Conservation (phyloP, 495 filamentous ascomycete genomes). For the Corynascus novoguineensis region DNA sequence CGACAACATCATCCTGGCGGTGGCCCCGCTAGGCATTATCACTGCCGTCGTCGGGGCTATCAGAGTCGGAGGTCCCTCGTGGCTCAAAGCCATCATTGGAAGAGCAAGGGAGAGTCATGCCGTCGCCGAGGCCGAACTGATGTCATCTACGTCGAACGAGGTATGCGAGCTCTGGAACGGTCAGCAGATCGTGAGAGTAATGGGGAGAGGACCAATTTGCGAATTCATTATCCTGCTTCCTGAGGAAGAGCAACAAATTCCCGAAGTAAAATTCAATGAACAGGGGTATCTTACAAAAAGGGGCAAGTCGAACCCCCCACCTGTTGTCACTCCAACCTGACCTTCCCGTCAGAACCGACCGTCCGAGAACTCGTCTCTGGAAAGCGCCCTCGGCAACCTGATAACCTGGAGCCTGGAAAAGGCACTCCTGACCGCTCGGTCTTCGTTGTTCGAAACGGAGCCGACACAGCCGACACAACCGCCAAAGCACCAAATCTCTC, state of each 20-base stretch:
- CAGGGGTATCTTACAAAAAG: neutral
- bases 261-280: neutral
- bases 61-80: neutral
- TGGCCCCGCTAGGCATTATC: neutral
- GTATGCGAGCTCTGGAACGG: slow-evolving; percentile 1
- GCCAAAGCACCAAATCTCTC: slow-evolving; percentile 1
- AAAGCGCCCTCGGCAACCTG: neutral
- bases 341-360: neutral
- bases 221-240: neutral
- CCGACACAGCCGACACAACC: too few species aligned
- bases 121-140: neutral
- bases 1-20: neutral
- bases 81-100: neutral
- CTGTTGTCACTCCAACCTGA: neutral
- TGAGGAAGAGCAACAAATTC: neutral
- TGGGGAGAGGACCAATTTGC: neutral
- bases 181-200: neutral
- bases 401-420: neutral
- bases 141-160: neutral
- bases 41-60: neutral
- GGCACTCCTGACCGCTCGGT: neutral
- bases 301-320: neutral
- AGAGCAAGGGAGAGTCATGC: neutral
- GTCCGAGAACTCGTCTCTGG: neutral
- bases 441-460: slow-evolving; percentile 1